Evolutionary conservation across 2,329 filamentous ascomycete genomes (phyloP), one percentile per base, ranked within the genome.

Genomic region (Atkinsonella hypoxylon): DNA sequence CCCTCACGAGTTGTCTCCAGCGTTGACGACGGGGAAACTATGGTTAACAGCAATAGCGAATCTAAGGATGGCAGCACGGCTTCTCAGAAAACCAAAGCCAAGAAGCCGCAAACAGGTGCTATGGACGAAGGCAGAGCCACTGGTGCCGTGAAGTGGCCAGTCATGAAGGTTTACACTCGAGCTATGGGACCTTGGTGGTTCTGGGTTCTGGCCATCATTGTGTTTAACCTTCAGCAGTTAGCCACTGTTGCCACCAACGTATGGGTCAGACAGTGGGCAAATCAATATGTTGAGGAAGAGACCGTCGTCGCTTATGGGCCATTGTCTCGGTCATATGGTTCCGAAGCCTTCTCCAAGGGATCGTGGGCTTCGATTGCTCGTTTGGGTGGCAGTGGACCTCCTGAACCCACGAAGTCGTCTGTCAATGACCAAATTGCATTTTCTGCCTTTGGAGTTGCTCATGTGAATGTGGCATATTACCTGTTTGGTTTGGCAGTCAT

Each of bases 151-250:
- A 93, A 95, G 65, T 83, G 89, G 76, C 77, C 80, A 20, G 90
- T 95, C 48, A 85, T 98, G 60, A 73, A 82, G 54, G 81, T 95
- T 63, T 98, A 98, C 64, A 77, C 98, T 17, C 71, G 70, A 53
- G 80, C 90, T 56, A 98, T 98, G 93, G 93, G 93, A n/a, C 77
- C 84, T 4, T 95, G 89, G 88, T 90, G 88, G 76, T 98, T 95
- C 70, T 98, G 93, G 93, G 66, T 85, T 45, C 70, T 87, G 36
- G 86, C 90, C 18, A 69, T 82, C 13, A 57, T 82, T 4, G 83
- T 90, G 38, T 97, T 98, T 62, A 76, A 77, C 30, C 70, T 85
- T 43, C 90, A 96, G 63, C 93, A 98, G 64, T 65, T 95, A 34
- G 85, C 86, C 4, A 86, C 86, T 22, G 85, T 97, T 2, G 88